phyloP scores from a whole-genome alignment of 2,329 filamentous ascomycete species.

The Ascosphaera apis region DNA sequence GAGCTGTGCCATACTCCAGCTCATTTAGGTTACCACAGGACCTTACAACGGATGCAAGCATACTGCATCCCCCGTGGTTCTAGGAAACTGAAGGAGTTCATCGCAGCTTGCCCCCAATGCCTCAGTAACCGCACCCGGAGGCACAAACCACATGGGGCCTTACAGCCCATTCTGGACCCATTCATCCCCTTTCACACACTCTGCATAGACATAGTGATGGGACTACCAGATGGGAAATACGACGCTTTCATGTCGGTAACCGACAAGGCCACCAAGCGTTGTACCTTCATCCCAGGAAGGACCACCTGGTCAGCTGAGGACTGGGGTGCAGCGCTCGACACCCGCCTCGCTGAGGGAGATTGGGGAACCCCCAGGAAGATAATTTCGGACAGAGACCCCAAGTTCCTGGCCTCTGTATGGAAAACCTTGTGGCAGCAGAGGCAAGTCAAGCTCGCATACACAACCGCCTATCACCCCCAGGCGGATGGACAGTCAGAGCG shows the following conservation, averaged over 20 bases:
- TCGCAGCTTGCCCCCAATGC: slow-evolving; percentile 5
- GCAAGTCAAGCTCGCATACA: not conserved
- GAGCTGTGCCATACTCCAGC: not conserved
- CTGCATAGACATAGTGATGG: slow-evolving; percentile 1
- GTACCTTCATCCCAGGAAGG: not conserved
- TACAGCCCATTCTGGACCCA: not conserved
- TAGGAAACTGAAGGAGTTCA: slow-evolving; percentile 3
- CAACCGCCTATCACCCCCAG: slow-evolving; percentile 11
- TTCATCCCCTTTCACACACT: not conserved
- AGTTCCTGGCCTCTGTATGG: slow-evolving; percentile 1
- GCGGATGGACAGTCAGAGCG: slow-evolving; percentile 1
- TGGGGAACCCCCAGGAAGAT: slow-evolving; percentile 1
- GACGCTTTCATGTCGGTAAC: not conserved
- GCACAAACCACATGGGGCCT: not conserved
- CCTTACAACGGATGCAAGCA: not conserved
- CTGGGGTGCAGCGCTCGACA: not conserved
- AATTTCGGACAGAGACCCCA: slow-evolving; percentile 2
- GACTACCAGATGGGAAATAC: not conserved
- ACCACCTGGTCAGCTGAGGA: not conserved
- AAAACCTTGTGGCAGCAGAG: not conserved
- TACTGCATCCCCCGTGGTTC: not conserved
- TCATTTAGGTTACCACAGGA: not conserved
- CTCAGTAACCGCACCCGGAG: not conserved
- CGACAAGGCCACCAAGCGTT: not conserved
- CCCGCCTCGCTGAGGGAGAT: not conserved